These are phyloP conservation scores for Irpex sp. DNA, from an alignment of 1,284 basidiomycete genomes.

Conservation along the genomic window DNA sequence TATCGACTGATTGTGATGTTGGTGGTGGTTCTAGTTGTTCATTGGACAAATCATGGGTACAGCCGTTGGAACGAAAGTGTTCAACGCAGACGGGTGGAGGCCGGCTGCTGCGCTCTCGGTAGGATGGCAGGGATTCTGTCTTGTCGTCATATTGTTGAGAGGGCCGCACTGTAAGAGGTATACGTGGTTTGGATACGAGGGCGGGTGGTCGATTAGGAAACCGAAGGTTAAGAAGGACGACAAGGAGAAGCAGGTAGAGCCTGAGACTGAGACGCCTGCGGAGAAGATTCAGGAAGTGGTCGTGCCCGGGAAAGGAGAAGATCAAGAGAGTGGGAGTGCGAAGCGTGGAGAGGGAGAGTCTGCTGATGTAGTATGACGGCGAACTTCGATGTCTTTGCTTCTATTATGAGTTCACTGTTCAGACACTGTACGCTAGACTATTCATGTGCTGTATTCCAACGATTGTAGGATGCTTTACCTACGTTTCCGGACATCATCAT, in stretches of 20 bases:
- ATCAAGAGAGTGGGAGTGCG: not conserved
- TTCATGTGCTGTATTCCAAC: no score
- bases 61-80: slow-evolving; percentile 46
- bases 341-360: no score
- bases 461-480: no score
- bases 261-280: not conserved
- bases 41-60: slow-evolving; percentile 48
- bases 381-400: no score
- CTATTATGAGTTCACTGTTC: no score
- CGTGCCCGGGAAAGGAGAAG: not conserved
- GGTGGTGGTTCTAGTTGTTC: slow-evolving; percentile 26
- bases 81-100: slow-evolving; percentile 50
- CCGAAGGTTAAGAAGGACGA: not conserved
- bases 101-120: slow-evolving; percentile 44
- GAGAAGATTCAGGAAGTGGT: not conserved
- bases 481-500: no score
- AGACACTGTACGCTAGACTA: no score
- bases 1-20: not conserved
- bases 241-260: not conserved
- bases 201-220: slow-evolving; percentile 28
- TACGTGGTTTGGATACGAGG: slow-evolving; percentile 36
- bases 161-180: slow-evolving; percentile 30
- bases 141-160: slow-evolving; percentile 29
- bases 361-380: no score
- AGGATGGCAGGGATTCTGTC: slow-evolving; percentile 39